These are phyloP conservation scores for Lactarius indigo DNA, from an alignment of 768 basidiomycete genomes.

Conservation along the genomic window DNA sequence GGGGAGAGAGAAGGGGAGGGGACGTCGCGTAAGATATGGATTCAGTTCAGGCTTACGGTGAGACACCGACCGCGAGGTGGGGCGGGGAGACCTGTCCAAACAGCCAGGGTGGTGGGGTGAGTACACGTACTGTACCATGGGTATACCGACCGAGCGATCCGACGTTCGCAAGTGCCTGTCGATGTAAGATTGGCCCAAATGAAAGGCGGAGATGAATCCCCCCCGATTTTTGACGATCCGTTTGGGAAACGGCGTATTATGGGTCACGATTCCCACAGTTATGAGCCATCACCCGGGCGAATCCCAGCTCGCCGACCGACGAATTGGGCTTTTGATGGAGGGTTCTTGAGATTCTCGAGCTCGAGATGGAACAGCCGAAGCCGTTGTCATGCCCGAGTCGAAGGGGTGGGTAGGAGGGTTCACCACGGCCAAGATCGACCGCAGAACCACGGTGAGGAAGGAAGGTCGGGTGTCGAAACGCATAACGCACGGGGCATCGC, in stretches of 20 bases:
- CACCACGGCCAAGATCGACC: neutral
- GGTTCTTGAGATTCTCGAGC: neutral
- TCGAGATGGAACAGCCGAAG: neutral
- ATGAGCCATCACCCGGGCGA: neutral
- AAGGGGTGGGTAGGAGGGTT: neutral
- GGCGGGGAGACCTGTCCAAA: neutral
- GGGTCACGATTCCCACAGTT: neutral
- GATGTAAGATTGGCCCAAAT: neutral
- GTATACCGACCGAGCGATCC: neutral
- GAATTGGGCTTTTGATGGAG: neutral
- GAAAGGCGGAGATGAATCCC: neutral
- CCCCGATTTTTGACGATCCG: neutral
- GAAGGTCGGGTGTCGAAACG: neutral
- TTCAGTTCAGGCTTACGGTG: neutral
- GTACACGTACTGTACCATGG: neutral
- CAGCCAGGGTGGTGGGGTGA: neutral
- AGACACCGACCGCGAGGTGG: neutral
- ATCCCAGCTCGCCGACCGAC: neutral
- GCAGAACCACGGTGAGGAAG: neutral
- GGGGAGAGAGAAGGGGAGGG: neutral
- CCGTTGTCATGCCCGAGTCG: neutral
- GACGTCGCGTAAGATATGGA: neutral
- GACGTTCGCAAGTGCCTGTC: slow-evolving; percentile 1
- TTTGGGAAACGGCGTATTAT: neutral
- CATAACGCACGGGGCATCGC: neutral